phyloP scores from a whole-genome alignment of 345 rosid species.

The Aquilaria yunnanensis region DNA sequence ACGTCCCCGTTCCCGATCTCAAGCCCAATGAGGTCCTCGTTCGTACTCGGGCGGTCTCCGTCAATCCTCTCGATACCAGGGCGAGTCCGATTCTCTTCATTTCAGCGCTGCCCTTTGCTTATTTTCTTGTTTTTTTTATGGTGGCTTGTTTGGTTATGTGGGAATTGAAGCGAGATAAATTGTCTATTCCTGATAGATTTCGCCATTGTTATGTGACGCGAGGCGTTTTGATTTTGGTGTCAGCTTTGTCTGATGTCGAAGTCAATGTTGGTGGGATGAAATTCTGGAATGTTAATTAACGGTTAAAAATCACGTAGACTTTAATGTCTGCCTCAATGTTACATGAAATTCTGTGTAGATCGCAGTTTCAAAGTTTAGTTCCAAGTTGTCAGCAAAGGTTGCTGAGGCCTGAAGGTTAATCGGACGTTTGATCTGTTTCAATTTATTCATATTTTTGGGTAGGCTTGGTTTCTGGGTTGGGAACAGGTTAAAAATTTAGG shows the following conservation, averaged over 20 bases:
- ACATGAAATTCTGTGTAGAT: neutral
- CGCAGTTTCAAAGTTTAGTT: no score
- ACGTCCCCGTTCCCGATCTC: constrained; percentile 72
- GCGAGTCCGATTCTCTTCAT: constrained; percentile 34
- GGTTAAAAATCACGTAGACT: no score
- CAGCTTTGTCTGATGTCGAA: no score
- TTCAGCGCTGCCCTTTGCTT: constrained; percentile 8
- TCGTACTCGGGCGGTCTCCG: constrained; percentile 75
- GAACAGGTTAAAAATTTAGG: no score
- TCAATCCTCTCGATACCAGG: constrained; percentile 91
- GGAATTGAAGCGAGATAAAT: constrained; percentile 2
- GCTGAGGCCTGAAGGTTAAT: no score
- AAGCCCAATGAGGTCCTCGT: constrained; percentile 78
- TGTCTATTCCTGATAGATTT: neutral
- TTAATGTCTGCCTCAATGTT: neutral
- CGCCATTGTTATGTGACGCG: neutral
- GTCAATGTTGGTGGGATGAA: no score
- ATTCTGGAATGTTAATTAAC: no score
- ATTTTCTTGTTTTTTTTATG: neutral
- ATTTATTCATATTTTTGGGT: no score
- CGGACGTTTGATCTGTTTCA: no score
- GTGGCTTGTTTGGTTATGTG: neutral
- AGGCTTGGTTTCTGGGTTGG: no score
- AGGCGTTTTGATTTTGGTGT: neutral
- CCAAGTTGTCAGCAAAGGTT: no score